Base-by-base conservation (phyloP, 768 basidiomycete genomes). In the Flagelloscypha sp. region DNA sequence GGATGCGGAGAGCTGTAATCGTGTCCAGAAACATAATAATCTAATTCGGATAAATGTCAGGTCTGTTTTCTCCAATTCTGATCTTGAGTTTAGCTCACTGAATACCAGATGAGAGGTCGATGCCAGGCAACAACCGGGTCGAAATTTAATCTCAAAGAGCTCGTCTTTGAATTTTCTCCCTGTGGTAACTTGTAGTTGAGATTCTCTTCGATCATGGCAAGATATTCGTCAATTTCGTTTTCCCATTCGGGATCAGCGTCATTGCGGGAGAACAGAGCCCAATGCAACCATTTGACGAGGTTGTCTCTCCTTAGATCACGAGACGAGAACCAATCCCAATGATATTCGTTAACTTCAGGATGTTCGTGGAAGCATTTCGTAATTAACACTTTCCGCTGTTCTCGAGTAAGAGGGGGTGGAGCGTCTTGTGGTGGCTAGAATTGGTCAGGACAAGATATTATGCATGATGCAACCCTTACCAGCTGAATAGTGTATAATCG, bases 31-130 rank as follows among this genome's bases (percentile, higher is more conserved):
- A 4, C 3, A 49, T 60, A 9, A 80, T 74, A 30, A 78, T 68
- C 80, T 80, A 24, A 17, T 4, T 6, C 7, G 9, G 30, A 18
- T 12, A 21, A 5, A 5, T 11, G 22, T 11, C 13, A 33, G 20
- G 27, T 22, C 10, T 39, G 12, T 6, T 35, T 10, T 25, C 19
- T 5, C 18, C 31, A 18, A 11, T 34, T 10, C 24, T 13, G 19
- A 21, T 33, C 9, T 19, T 18, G 23, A 12, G n/a, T 12, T 29
- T 17, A 16, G 60, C 74, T 37, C 38, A 77, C 78, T 28, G 58
- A 43, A 45, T 82, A 82, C 79, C 79, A 82, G 4, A 75, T n/a
- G 18, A 82, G 47, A 8, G 79, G 79, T 19, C 79, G 53, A 49
- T 79, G 78, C 2, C 62, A 11, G 52, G 61, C 66, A 7, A 45